Base-by-base conservation (phyloP, 2,329 filamentous ascomycete genomes). In the Eurotiales sp. region DNA sequence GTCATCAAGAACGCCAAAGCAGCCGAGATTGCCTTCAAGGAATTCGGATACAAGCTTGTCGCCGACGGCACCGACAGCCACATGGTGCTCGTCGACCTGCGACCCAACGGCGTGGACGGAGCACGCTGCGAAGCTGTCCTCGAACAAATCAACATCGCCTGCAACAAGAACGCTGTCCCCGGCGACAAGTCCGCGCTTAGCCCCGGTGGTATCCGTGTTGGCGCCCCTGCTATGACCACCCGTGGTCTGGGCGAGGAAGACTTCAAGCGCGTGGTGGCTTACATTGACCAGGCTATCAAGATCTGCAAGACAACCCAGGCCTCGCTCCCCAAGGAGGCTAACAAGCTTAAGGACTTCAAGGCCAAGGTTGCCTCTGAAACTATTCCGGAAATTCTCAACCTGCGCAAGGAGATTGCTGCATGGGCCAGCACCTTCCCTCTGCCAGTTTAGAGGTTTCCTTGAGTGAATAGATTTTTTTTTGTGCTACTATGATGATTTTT, bases 271-370 rank as follows among this genome's bases (percentile, higher is more conserved):
- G 91, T 99, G 57, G 91, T 86, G 59, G 72, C 77, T 61, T 97
- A 96, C 80, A 96, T 97, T 63, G 89, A 95, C 72, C 80, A 85
- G 66, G 82, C 84, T 72, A 88, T 97, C 80, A 88, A 88, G 78
- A 81, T 97, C 67, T 88, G 86, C 81, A 90, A 90, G 82, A 85
- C 91, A 67, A 80, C 95, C 63, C 93, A 97, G 79, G 79, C 70
- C 54, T 77, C 80, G 58, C 83, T 97, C 21, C 92, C 93, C 72
- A 96, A 96, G 84, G 88, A 93, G 74, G 90, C 89, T 66, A 99
- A 97, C 85, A 96, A 95, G 85, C 88, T 95, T 73, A 97, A 97
- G 85, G 93, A 99, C 80, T 97, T 99, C 87, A 95, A 92, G 82
- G 85, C 84, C 70, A 92, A 90, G 82, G 89, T 96, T 56, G 83